These are phyloP conservation scores for Aureobasidium melanogenum DNA, from an alignment of 2,329 filamentous ascomycete genomes.

Conservation along the genomic window DNA sequence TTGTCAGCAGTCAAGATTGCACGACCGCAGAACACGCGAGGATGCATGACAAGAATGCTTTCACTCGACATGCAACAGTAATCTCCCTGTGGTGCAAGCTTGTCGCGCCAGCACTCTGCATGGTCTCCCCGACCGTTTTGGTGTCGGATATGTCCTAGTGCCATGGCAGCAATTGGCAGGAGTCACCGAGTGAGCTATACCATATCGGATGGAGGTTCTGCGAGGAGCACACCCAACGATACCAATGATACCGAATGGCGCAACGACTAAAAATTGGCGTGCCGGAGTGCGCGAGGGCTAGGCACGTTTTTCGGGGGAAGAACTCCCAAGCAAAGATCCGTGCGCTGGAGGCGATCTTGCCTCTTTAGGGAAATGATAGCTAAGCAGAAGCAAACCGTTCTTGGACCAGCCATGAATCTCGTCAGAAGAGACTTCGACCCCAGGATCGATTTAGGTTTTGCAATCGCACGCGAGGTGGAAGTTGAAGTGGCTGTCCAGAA, in stretches of 20 bases:
- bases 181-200: constrained; percentile 1
- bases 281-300: not conserved
- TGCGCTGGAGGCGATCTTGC: not conserved
- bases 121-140: constrained; percentile 10
- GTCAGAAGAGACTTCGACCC: not conserved
- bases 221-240: not conserved
- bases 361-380: not conserved
- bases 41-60: not conserved
- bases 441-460: not conserved
- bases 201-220: not conserved
- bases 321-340: not conserved
- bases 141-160: constrained; percentile 11
- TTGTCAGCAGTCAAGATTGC: not conserved
- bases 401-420: not conserved
- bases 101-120: constrained; percentile 2
- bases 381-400: not conserved
- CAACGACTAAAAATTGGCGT: not conserved
- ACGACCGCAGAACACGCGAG: not conserved
- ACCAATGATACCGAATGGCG: constrained; percentile 1
- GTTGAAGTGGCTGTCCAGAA: not conserved
- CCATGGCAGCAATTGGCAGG: not conserved
- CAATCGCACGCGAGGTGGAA: constrained; percentile 1
- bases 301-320: not conserved
- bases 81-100: constrained; percentile 1
- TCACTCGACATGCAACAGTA: constrained; percentile 1